Percentiles rank a stretch among this genome's conserved stretches.
Evolutionary conservation across 2,329 filamentous ascomycete species (phyloP).

Genomic region (Madurella fahalii): DNA sequence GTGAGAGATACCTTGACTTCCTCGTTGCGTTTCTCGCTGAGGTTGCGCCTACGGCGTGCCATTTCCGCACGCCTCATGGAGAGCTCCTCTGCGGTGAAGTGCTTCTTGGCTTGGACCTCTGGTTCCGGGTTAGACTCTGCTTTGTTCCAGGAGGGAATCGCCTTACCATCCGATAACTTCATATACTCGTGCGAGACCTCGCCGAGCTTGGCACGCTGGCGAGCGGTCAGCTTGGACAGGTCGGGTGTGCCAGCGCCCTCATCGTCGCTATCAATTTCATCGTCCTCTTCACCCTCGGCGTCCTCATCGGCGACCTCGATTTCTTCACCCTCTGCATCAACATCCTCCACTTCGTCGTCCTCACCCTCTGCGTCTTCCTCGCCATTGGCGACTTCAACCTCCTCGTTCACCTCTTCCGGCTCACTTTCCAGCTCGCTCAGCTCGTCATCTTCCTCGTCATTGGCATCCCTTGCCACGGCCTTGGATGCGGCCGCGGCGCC

Average conservation of each 20-base stretch:
- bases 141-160: not conserved
- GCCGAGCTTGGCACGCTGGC: conserved; percentile 57
- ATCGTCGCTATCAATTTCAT: conserved; percentile 34
- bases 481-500: conserved; percentile 17
- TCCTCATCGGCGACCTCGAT: conserved; percentile 37
- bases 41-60: conserved; percentile 56
- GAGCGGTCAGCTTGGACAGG: conserved; percentile 57
- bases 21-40: conserved; percentile 62
- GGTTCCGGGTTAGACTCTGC: conserved; percentile 6
- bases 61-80: conserved; percentile 61
- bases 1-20: conserved; percentile 55
- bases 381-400: conserved; percentile 35
- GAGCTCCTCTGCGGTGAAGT: conserved; percentile 57
- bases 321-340: conserved; percentile 38
- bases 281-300: conserved; percentile 36
- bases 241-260: conserved; percentile 49
- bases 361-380: conserved; percentile 46
- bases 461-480: conserved; percentile 20
- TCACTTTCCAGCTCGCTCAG: conserved; percentile 55
- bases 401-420: conserved; percentile 44
- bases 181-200: conserved; percentile 52
- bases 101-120: conserved; percentile 63
- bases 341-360: conserved; percentile 37
- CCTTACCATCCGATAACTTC: conserved; percentile 58
- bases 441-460: conserved; percentile 51